Evolutionary conservation across 345 rosid species (phyloP).

Genomic region (Rhodamnia rubescens): DNA sequence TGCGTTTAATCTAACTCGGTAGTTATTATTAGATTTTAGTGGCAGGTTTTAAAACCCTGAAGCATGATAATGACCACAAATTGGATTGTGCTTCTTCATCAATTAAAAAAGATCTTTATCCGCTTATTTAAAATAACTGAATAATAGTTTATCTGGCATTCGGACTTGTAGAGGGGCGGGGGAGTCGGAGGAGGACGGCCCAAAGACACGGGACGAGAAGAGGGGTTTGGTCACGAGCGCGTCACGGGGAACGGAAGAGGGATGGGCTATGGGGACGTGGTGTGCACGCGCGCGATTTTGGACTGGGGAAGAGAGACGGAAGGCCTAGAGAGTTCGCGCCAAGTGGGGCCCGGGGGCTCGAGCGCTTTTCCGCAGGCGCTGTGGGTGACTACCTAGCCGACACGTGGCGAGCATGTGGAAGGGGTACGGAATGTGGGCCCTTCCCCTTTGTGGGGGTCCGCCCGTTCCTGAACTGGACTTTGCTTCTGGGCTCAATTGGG

Average conservation of each 20-base stretch:
- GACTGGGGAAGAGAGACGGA: not conserved
- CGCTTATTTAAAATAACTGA: not conserved
- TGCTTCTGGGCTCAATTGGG: not conserved
- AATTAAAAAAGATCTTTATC: not conserved
- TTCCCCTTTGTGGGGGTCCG: not conserved
- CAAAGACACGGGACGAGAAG: not conserved
- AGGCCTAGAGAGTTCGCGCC: not conserved
- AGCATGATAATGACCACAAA: not conserved
- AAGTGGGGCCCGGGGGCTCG: not conserved
- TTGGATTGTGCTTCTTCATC: not conserved
- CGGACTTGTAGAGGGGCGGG: not conserved
- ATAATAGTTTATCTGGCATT: not conserved
- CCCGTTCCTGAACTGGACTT: not conserved
- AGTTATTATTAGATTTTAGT: not conserved
- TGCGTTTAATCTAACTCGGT: not conserved
- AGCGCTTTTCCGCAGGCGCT: not conserved
- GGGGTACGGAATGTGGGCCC: not conserved
- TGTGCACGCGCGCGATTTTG: not conserved
- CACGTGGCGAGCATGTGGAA: not conserved
- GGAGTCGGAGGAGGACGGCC: not conserved
- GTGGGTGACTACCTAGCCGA: not conserved
- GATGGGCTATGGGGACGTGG: not conserved
- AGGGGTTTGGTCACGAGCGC: not conserved
- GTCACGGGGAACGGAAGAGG: not conserved
- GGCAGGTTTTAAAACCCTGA: accelerated